Evolutionary conservation across 192 early-diverging fungal genomes (phyloP), one percentile per base, ranked within the genome.

Genomic region (Mortierella hygrophila): DNA sequence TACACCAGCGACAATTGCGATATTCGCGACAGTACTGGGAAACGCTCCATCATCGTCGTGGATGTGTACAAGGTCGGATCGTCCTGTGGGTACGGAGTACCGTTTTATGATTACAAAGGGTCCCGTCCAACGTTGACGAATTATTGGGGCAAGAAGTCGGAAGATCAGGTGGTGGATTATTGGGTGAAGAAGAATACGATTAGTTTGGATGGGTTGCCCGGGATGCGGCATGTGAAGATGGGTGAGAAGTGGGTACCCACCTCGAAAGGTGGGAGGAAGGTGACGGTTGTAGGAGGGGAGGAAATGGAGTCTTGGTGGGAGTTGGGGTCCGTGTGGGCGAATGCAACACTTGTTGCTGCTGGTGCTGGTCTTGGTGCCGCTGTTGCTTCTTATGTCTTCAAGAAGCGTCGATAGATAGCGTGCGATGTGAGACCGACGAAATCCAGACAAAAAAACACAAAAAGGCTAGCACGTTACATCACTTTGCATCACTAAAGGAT

Each of bases 71-170:
- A 88, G 55, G 89, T 93, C 40, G 92, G 90, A 26, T 80, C 88
- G 72, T 89, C 87, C 20, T 94, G 93, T 82, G 93, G 93, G 6
- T 94, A 85, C 70, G 91, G 81, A 1, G 93, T 94, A 41, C 93
- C 93, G 21, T 81, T 88, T 37, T 91, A 88, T 80, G 91, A 92
- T 46, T 93, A 80, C 78, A 88, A 91, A 71, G 77, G 78, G 13
- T 81, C 87, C 20, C 89, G 93, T 26, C 46, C 75, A 1, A 91
- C 90, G 16, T 82, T 93, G 65, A 49, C 89, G 16, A 79, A 89
- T 46, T 80, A 87, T 70, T 81, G 74, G 55, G 76, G 74, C 13
- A 90, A 78, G 65, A 91, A 91, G 80, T 49, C 80, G 9, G 70
- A 87, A 10, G 88, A 88, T 32, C 55, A 77, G 7, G 75, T 88